Evolutionary conservation across 1,284 basidiomycete species (phyloP).

Genomic region (Heliocybe sulcata): DNA sequence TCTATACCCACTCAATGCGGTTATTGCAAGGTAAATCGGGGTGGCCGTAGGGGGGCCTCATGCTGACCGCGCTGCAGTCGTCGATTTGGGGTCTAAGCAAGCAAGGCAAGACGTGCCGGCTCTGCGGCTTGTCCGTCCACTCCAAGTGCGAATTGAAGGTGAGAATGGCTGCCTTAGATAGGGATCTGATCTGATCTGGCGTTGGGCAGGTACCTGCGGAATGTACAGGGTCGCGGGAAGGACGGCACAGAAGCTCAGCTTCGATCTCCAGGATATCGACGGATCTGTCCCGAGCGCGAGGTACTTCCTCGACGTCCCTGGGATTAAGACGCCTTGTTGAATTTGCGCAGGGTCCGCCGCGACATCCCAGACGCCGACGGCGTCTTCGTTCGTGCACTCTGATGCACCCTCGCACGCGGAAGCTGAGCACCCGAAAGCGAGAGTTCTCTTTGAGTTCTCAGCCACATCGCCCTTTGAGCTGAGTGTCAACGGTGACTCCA

Average conservation of each 20-base stretch:
- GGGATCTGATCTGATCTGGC: background rate
- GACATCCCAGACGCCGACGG: conserved; percentile 27
- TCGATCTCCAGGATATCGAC: conserved; percentile 3
- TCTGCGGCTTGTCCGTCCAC: conserved; percentile 77
- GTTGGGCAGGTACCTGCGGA: conserved; percentile 65
- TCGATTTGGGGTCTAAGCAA: conserved; percentile 83
- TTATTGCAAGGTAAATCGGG: conserved; percentile 61
- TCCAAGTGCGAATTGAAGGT: conserved; percentile 82
- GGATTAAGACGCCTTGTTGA: background rate
- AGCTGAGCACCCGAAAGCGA: conserved; percentile 38
- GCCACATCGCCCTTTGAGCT: conserved; percentile 74
- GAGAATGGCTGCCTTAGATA: conserved; percentile 5
- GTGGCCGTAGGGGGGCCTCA: conserved; percentile 1
- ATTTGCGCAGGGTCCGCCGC: background rate
- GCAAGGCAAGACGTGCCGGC: conserved; percentile 76
- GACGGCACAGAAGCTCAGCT: conserved; percentile 9
- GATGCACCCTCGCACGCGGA: conserved; percentile 28
- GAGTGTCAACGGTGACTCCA: conserved; percentile 46
- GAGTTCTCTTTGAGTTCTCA: conserved; percentile 63
- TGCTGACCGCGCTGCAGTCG: conserved; percentile 30
- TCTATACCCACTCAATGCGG: conserved; percentile 77
- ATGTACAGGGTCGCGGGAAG: conserved; percentile 34
- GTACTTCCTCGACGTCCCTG: background rate
- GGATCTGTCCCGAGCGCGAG: background rate
- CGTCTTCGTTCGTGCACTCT: conserved; percentile 47